Evolutionary conservation across 2,329 filamentous ascomycete species (phyloP).

Genomic region (Paramyrothecium sp.): DNA sequence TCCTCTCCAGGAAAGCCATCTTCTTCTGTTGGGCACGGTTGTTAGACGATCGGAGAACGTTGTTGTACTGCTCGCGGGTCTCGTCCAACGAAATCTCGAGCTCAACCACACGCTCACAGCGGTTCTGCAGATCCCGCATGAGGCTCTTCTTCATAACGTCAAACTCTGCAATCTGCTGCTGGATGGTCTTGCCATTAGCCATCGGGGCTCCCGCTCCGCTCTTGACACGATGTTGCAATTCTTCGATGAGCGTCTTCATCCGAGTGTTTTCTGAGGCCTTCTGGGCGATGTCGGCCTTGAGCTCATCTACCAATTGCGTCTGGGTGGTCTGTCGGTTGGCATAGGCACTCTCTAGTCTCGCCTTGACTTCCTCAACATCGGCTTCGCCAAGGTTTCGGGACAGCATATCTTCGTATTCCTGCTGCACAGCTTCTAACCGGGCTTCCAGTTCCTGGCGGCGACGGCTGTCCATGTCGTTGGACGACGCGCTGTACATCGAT

Average conservation of each 20-base stretch:
- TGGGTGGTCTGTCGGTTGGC: conserved; percentile 72
- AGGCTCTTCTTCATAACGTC: conserved; percentile 99
- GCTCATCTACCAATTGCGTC: conserved; percentile 69
- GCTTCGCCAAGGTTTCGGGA: conserved; percentile 73
- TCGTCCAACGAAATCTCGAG: conserved; percentile 97
- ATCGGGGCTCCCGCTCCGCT: conserved; percentile 57
- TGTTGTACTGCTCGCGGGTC: conserved; percentile 98
- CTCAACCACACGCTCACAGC: conserved; percentile 96
- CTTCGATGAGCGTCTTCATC: conserved; percentile 77
- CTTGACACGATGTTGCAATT: conserved; percentile 74
- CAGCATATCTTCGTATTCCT: conserved; percentile 81
- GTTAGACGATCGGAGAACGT: conserved; percentile 92
- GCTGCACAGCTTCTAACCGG: conserved; percentile 71
- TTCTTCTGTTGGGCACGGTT: conserved; percentile 99
- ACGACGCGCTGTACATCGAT: conserved; percentile 69
- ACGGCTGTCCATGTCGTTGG: conserved; percentile 64
- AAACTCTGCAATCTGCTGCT: conserved; percentile 98
- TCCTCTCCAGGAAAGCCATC: conserved; percentile 98
- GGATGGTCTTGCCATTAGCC: conserved; percentile 83
- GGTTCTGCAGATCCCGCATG: conserved; percentile 97
- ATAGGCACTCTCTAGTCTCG: conserved; percentile 74
- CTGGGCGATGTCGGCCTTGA: conserved; percentile 72
- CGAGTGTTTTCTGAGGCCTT: conserved; percentile 81
- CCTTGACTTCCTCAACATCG: conserved; percentile 83
- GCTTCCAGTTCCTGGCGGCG: conserved; percentile 75